Evolutionary conservation across 108 stramenopile species (phyloP), one percentile per base, ranked within the genome.

Genomic region (Skeletonema marinoi): DNA sequence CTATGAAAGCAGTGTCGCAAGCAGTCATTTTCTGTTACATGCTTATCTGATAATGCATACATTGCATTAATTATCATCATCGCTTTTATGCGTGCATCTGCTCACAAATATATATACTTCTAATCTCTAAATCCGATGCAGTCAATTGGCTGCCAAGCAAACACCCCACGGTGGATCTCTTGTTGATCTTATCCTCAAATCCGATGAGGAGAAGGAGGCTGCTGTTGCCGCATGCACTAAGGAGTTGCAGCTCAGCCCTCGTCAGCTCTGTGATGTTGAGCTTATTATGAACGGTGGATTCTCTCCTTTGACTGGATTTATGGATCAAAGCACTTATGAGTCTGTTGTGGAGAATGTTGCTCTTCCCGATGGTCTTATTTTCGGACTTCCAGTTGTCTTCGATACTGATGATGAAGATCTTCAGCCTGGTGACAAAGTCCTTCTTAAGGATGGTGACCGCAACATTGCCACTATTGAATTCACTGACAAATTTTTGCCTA

Each of bases 201-300:
- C 88, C 19, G 94, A 94, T 31, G 97, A 83, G 9, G 96, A 89
- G 38, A 95, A 96, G 87, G 85, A 92, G 51, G 94, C 96, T 38
- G 96, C 96, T 50, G 86, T 97, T 74, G 94, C 93, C 85, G 92
- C 90, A 73, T 90, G 91, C 85, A 91, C 89, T 19, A 86, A 84
- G 65, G 85, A 88, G 50, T 58, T 98, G 36, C 85, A 98, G 79
- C 96, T 97, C 44, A 86, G 88, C 36, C 87, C 94, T 42, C 97
- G 98, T 84, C 98, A 99, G 85, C 89, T 97, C 67, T 99, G 99
- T 83, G 98, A 99, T 85, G 90, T 98, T 44, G 98, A 99, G 85
- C 92, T 99, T 17, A 90, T 99, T 81, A 95, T 96, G 88, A 98
- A 97, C 66, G 99, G 99, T 65, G 99, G 97, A 81, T 98, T 99